Evolutionary conservation across 176 grass and related monocot genomes (phyloP).

Genomic region (Musa acuminata): DNA sequence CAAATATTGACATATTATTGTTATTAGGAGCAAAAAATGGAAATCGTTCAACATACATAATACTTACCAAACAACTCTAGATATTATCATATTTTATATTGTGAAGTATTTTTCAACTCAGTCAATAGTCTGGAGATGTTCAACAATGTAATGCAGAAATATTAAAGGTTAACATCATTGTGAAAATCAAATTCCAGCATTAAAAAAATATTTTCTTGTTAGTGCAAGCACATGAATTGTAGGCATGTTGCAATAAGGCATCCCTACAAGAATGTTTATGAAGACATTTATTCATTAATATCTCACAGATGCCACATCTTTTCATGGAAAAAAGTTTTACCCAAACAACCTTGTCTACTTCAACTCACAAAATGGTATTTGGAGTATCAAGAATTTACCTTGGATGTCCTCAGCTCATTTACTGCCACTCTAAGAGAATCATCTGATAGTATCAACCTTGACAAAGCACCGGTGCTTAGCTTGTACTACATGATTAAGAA

Average conservation of each 20-base stretch:
- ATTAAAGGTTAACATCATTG: not conserved
- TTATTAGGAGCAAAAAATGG: no score
- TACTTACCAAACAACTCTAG: no score
- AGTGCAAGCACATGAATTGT: not conserved
- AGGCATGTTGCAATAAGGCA: not conserved
- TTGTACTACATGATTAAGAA: conserved; percentile 27
- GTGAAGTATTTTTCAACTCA: not conserved
- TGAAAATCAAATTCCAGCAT: not conserved
- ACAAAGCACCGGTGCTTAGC: conserved; percentile 82
- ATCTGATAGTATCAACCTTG: conserved; percentile 92
- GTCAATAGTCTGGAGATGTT: not conserved
- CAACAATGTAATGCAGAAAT: no score
- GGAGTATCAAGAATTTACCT: conserved; percentile 40
- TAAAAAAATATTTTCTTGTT: not conserved
- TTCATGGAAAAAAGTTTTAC: not conserved
- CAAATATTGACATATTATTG: no score
- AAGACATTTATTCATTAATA: no score
- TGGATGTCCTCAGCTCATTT: conserved; percentile 76
- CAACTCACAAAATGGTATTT: not conserved
- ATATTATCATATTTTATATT: no score
- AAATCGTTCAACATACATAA: no score
- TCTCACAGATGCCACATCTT: not conserved
- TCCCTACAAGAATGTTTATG: no score
- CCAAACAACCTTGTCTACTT: not conserved
- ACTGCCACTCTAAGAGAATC: conserved; percentile 75